Evolutionary conservation across 108 stramenopile species (phyloP).

Genomic region (Stephanodiscus triporus): DNA sequence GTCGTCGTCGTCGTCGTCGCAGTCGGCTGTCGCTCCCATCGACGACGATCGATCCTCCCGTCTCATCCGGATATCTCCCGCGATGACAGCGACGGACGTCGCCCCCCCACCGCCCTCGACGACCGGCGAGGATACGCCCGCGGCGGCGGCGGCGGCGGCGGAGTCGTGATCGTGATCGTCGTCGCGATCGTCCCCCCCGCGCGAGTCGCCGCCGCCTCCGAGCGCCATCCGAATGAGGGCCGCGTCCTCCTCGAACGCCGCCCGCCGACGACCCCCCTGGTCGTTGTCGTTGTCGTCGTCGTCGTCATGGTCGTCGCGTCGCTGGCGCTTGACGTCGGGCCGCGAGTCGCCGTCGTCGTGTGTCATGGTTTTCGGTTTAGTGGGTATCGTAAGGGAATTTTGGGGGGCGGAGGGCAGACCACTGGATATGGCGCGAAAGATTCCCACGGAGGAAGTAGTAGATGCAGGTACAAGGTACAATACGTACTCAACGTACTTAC

Average conservation of each 20-base stretch:
- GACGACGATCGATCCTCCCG: not conserved
- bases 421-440: too few relatives aligned
- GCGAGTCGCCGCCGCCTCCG: not conserved
- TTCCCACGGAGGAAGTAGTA: too few relatives aligned
- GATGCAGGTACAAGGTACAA: too few relatives aligned
- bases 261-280: too few relatives aligned
- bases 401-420: too few relatives aligned
- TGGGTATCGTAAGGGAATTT: too few relatives aligned
- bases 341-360: not conserved
- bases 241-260: slow-evolving; percentile 25
- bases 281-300: not conserved
- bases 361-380: slow-evolving; percentile 5
- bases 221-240: slow-evolving; percentile 6
- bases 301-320: not conserved
- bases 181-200: not conserved
- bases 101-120: not conserved
- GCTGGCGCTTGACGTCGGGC: slow-evolving; percentile 4
- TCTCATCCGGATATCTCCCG: too few relatives aligned
- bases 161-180: slow-evolving; percentile 1
- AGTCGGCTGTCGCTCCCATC: not conserved
- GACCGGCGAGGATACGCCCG: slow-evolving; percentile 7
- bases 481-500: too few relatives aligned
- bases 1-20: slow-evolving; percentile 10
- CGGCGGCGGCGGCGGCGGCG: slow-evolving; percentile 20
- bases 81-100: too few relatives aligned